These are phyloP conservation scores for Medicago truncatula DNA, from an alignment of 306 rosid species.

Conservation along the genomic window DNA sequence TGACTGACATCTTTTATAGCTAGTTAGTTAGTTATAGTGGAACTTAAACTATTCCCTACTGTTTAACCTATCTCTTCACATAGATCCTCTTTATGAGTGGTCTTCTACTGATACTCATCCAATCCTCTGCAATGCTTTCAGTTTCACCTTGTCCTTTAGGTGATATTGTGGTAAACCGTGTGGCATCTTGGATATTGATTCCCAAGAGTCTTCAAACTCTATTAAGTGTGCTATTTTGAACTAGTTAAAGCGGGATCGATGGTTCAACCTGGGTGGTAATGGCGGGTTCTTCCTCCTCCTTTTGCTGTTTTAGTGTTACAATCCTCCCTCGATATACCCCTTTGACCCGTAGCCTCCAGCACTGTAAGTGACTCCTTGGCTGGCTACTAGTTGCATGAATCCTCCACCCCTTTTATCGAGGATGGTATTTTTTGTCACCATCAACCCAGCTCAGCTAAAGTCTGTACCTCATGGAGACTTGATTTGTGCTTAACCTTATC, in stretches of 20 bases:
- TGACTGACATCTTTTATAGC: not conserved
- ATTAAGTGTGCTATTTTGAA: not conserved
- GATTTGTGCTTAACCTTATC: not conserved
- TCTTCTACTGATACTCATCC: not conserved
- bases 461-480: conserved; percentile 3
- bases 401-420: conserved; percentile 2
- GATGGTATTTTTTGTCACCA: not conserved
- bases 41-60: not conserved
- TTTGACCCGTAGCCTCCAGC: not conserved
- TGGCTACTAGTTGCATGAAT: not conserved
- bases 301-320: not conserved
- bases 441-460: conserved; percentile 2
- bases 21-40: not conserved
- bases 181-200: not conserved
- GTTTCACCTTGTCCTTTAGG: not conserved
- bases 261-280: not conserved
- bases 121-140: not conserved
- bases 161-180: not conserved
- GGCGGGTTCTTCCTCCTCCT: not conserved
- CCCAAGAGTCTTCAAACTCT: not conserved
- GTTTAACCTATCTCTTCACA: not conserved
- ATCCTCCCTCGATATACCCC: not conserved
- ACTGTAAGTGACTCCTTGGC: not conserved
- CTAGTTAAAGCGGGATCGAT: not conserved
- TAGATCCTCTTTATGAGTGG: not conserved